Percentiles rank a stretch among this genome's conserved stretches.
These are phyloP conservation scores for Clonostachys chloroleuca DNA, from an alignment of 2,329 filamentous ascomycete genomes.

Conservation along the genomic window DNA sequence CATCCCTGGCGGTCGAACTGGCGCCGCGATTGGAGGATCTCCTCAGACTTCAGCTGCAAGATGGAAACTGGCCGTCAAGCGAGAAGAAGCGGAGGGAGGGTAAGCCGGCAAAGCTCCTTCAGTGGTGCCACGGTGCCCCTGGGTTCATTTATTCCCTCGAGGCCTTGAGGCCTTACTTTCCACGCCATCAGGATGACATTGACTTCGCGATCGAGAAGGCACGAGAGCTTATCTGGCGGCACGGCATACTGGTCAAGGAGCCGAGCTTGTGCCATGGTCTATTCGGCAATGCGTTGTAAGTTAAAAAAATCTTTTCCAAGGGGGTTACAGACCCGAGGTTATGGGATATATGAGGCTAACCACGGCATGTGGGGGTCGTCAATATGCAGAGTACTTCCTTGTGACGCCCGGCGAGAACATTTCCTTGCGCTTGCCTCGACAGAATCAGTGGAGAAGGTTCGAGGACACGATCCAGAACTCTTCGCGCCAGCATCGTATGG, in stretches of 20 bases:
- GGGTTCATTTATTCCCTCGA: conserved; percentile 56
- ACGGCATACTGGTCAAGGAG: conserved; percentile 58
- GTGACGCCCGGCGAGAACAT: conserved; percentile 32
- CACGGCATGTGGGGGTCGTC: no score
- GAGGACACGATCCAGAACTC: conserved; percentile 17
- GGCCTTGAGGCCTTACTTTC: conserved; percentile 51
- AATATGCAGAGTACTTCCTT: not conserved
- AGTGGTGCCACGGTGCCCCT: conserved; percentile 65
- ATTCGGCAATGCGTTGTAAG: conserved; percentile 57
- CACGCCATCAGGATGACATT: conserved; percentile 46
- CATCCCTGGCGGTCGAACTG: conserved; percentile 47
- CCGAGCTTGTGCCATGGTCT: conserved; percentile 64
- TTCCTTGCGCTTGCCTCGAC: conserved; percentile 54
- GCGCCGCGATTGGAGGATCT: conserved; percentile 47
- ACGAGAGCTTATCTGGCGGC: conserved; percentile 47
- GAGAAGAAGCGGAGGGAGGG: conserved; percentile 33
- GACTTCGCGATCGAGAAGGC: conserved; percentile 45
- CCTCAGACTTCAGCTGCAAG: conserved; percentile 53
- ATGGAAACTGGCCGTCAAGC: conserved; percentile 60
- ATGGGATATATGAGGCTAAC: no score
- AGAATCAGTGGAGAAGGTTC: conserved; percentile 43
- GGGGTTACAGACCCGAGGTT: no score
- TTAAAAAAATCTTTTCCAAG: conserved; percentile 33
- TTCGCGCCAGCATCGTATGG: conserved; percentile 32
- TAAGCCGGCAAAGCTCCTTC: conserved; percentile 43